These are phyloP conservation scores for Solanum sitiens DNA, from an alignment of 257 asterid genomes.

Conservation along the genomic window DNA sequence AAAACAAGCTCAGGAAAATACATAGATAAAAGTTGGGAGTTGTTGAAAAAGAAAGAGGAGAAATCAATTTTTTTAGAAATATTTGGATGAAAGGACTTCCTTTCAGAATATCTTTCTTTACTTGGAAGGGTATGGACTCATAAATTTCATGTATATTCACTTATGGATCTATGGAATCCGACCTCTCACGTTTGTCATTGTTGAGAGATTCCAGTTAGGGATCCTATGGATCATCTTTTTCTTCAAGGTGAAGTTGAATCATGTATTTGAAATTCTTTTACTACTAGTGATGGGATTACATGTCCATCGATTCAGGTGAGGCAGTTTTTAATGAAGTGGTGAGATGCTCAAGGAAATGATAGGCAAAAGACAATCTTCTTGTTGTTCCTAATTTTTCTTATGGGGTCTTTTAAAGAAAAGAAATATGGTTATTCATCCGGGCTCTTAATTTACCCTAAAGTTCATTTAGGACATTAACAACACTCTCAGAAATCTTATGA, in stretches of 20 bases:
- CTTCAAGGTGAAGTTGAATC: neutral
- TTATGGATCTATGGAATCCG: neutral
- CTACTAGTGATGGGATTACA: too few species aligned
- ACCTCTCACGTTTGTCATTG: neutral
- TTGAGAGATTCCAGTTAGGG: neutral
- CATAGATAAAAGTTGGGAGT: neutral
- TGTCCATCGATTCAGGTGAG: neutral
- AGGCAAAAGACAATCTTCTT: too few species aligned
- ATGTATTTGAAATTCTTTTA: too few species aligned
- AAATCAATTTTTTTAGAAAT: neutral
- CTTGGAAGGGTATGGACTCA: neutral
- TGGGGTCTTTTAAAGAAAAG: neutral
- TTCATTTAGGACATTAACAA: neutral
- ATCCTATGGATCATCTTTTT: neutral
- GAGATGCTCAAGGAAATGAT: neutral
- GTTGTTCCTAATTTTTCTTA: neutral
- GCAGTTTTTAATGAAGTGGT: neutral
- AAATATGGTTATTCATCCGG: neutral
- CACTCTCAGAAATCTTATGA: neutral
- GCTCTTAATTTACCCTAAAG: neutral
- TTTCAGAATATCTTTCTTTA: neutral
- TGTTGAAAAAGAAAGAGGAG: neutral
- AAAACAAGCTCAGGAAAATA: neutral
- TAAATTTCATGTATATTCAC: neutral
- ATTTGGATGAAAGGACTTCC: neutral